Percentiles rank a stretch among this genome's conserved stretches.
These are phyloP conservation scores for Oryza meridionalis DNA, from an alignment of 176 grass and related monocot species.

Conservation along the genomic window DNA sequence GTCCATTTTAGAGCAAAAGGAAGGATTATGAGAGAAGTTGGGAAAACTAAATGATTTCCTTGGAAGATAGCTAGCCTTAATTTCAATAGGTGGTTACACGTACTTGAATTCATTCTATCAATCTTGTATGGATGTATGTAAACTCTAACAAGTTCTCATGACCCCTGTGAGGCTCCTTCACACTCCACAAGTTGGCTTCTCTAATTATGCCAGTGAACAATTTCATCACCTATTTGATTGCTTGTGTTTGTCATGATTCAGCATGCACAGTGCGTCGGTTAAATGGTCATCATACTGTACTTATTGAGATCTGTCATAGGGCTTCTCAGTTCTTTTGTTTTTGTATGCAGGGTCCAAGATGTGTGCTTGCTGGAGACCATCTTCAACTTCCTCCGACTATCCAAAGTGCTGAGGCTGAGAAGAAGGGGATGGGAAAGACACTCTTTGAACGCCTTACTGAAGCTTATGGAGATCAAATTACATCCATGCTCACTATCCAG, in stretches of 20 bases:
- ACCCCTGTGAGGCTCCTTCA: neutral
- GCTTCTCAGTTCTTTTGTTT: slow-evolving; percentile 20
- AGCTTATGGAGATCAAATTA: slow-evolving; percentile 77
- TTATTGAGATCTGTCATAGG: neutral
- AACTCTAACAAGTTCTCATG: neutral
- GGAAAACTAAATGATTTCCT: neutral
- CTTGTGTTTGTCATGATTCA: slow-evolving; percentile 8
- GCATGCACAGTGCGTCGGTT: slow-evolving; percentile 22
- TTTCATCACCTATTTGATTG: slow-evolving; percentile 19
- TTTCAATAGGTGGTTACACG: neutral
- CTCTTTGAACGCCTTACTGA: slow-evolving; percentile 87
- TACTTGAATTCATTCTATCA: neutral
- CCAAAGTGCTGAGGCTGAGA: slow-evolving; percentile 91
- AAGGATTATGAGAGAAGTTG: neutral
- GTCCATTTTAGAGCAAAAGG: neutral
- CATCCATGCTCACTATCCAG: slow-evolving; percentile 86
- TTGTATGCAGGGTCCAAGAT: slow-evolving; percentile 72
- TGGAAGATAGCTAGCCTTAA: neutral
- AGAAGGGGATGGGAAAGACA: slow-evolving; percentile 89
- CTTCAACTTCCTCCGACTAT: slow-evolving; percentile 96
- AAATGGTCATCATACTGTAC: neutral
- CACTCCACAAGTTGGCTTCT: neutral
- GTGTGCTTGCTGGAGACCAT: slow-evolving; percentile 92
- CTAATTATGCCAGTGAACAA: neutral
- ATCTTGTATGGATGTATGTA: neutral